Percentiles rank a stretch among this genome's conserved stretches.
Conservation (phyloP, 306 rosid genomes). For the Quercus ilex region DNA sequence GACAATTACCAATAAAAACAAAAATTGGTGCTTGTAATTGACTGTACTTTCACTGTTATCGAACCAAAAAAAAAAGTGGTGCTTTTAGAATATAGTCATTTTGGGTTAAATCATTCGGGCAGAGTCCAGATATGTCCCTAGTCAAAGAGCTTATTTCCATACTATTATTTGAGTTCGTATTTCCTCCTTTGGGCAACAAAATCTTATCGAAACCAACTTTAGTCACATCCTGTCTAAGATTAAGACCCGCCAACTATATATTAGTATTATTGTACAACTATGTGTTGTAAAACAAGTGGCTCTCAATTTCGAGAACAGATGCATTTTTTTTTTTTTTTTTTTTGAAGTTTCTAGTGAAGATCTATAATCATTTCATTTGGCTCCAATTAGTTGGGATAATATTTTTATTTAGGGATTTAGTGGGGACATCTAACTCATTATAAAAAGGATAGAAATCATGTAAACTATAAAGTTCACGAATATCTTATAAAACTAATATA, state of each 20-base stretch:
- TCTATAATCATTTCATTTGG: not conserved
- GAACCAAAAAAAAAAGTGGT: not conserved
- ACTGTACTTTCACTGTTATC: no score
- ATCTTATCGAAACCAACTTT: not conserved
- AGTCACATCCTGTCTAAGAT: not conserved
- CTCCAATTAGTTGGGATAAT: not conserved
- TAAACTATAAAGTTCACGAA: no score
- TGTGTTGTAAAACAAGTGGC: constrained; percentile 8
- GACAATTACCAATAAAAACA: not conserved
- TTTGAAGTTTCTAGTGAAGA: not conserved
- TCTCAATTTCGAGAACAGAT: not conserved
- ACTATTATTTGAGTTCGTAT: not conserved
- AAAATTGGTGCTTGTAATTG: no score
- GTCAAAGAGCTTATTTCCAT: not conserved
- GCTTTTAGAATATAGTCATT: not conserved
- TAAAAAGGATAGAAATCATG: no score
- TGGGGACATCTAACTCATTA: no score
- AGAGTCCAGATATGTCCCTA: not conserved
- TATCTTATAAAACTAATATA: no score
- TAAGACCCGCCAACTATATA: not conserved
- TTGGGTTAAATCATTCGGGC: not conserved
- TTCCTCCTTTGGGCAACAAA: not conserved
- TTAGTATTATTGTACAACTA: not conserved
- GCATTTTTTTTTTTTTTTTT: no score
- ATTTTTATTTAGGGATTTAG: no score